These are phyloP conservation scores for Bothriochloa decipiens DNA, from an alignment of 176 grass and related monocot species.

Conservation along the genomic window DNA sequence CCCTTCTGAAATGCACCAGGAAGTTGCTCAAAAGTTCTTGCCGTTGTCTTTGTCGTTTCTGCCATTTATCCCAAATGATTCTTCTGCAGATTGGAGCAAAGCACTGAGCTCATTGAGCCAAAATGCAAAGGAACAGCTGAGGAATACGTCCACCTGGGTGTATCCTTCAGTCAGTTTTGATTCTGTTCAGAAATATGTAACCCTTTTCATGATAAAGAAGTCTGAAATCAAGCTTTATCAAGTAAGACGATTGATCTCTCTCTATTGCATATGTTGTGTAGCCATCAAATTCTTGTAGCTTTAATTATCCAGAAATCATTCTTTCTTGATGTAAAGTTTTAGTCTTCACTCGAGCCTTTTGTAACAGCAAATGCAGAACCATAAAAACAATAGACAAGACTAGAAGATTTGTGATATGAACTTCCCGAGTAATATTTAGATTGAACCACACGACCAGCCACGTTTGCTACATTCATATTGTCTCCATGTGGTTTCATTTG, in stretches of 20 bases:
- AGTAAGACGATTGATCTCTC: constrained; percentile 50
- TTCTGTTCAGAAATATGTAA: constrained; percentile 62
- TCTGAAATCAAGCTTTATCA: constrained; percentile 92
- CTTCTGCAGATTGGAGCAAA: constrained; percentile 48
- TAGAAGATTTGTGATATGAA: not conserved
- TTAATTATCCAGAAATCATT: constrained; percentile 3
- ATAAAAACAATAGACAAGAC: not conserved
- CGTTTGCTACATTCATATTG: not conserved
- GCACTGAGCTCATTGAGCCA: constrained; percentile 47
- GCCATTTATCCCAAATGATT: constrained; percentile 56
- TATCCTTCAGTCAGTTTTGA: constrained; percentile 78
- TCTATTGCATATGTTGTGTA: not conserved
- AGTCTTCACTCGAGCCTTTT: not conserved
- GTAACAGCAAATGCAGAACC: too few relatives aligned
- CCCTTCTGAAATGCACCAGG: constrained; percentile 49
- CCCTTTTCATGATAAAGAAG: constrained; percentile 89
- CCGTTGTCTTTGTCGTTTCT: constrained; percentile 71
- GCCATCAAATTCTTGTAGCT: not conserved
- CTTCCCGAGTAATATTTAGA: constrained; percentile 12
- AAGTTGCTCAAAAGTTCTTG: constrained; percentile 60
- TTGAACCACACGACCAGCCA: not conserved
- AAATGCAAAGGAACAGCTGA: constrained; percentile 62
- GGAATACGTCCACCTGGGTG: constrained; percentile 12
- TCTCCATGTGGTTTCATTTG: not conserved
- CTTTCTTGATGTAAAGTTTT: not conserved